A percentile compares a stretch with the other conserved stretches of the same genome.
Evolutionary conservation across 768 basidiomycete genomes (phyloP).

Genomic region (Kwoniella botswanensis): DNA sequence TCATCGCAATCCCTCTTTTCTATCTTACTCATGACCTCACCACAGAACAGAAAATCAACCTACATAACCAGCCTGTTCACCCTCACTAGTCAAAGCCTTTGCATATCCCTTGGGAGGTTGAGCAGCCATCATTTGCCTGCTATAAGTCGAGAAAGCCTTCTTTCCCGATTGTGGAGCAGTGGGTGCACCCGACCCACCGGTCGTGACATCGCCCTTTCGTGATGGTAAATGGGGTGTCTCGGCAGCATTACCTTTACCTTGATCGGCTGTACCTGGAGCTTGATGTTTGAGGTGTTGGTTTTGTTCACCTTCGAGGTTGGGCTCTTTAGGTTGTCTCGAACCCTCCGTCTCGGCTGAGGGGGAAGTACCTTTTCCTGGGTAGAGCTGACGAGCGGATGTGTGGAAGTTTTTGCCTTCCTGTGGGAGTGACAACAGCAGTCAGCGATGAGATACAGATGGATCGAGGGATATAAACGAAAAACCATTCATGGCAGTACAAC

Average conservation of each 20-base stretch:
- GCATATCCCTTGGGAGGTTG: slow-evolving; percentile 35
- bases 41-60: slow-evolving; percentile 21
- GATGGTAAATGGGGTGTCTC: slow-evolving; percentile 49
- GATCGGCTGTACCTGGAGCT: slow-evolving; percentile 23
- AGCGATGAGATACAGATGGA: background rate
- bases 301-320: slow-evolving; percentile 49
- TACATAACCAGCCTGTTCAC: slow-evolving; percentile 42
- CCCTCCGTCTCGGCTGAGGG: slow-evolving; percentile 23
- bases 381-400: slow-evolving; percentile 35
- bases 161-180: slow-evolving; percentile 8
- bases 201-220: slow-evolving; percentile 6
- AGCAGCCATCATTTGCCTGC: background rate
- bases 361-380: slow-evolving; percentile 16
- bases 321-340: slow-evolving; percentile 34
- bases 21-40: background rate
- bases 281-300: slow-evolving; percentile 54
- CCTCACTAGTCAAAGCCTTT: slow-evolving; percentile 30
- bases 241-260: slow-evolving; percentile 51
- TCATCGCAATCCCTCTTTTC: too few relatives aligned
- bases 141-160: slow-evolving; percentile 4
- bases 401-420: slow-evolving; percentile 36
- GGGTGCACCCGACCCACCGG: slow-evolving; percentile 20
- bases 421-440: background rate
- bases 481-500: too few relatives aligned
- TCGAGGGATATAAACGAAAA: too few relatives aligned